These are phyloP conservation scores for Yarrowia sp. DNA, from an alignment of 805 yeast species.

Conservation along the genomic window DNA sequence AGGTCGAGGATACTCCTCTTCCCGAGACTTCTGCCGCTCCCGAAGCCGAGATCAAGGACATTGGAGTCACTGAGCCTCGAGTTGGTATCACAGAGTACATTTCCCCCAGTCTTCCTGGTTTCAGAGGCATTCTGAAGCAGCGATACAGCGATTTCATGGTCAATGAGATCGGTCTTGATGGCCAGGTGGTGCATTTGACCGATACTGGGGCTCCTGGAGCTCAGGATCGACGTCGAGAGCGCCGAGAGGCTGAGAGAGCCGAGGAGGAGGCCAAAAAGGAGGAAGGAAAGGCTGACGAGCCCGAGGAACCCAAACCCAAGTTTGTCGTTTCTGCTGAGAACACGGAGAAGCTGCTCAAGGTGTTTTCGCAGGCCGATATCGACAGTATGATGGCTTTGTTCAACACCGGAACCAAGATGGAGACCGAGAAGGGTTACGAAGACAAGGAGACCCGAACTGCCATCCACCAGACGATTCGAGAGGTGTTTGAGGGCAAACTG, in stretches of 20 bases:
- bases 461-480: conserved; percentile 78
- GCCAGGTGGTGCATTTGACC: conserved; percentile 72
- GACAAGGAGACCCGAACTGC: conserved; percentile 79
- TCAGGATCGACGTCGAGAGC: conserved; percentile 46
- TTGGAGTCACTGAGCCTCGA: conserved; percentile 70
- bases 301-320: conserved; percentile 21
- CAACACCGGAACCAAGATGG: conserved; percentile 62
- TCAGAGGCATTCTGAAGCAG: conserved; percentile 81
- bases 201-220: conserved; percentile 73
- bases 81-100: conserved; percentile 87
- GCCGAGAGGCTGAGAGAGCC: conserved; percentile 42
- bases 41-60: neutral
- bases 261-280: conserved; percentile 43
- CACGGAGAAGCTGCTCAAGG: conserved; percentile 54
- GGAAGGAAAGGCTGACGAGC: conserved; percentile 39
- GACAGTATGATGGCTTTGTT: conserved; percentile 62
- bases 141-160: conserved; percentile 93
- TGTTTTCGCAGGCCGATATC: conserved; percentile 69
- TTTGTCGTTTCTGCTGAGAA: conserved; percentile 41
- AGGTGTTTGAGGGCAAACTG: conserved; percentile 72
- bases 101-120: conserved; percentile 63
- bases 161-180: conserved; percentile 77
- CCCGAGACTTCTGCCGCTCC: neutral
- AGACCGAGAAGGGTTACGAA: conserved; percentile 61
- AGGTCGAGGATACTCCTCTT: neutral